Conservation (phyloP, 2,329 filamentous ascomycete species). For the Raffaelea albimanens region DNA sequence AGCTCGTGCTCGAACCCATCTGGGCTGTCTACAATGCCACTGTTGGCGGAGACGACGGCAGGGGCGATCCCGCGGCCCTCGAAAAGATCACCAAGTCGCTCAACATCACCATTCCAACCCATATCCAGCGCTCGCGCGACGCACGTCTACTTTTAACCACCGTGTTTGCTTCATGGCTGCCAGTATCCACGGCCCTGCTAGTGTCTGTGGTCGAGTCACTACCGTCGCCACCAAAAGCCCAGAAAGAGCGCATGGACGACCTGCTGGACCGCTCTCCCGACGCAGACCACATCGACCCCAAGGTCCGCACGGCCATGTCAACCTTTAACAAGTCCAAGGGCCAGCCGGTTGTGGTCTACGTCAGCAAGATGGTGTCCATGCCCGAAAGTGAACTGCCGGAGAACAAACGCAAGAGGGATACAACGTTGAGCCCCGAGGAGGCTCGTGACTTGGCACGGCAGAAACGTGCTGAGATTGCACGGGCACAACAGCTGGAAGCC, state of each 20-base stretch:
- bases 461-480: constrained; percentile 82
- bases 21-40: constrained; percentile 96
- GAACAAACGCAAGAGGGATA: constrained; percentile 59
- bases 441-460: constrained; percentile 77
- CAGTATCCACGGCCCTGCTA: constrained; percentile 81
- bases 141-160: constrained; percentile 74
- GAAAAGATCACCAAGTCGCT: constrained; percentile 95
- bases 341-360: constrained; percentile 82
- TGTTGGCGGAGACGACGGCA: constrained; percentile 69
- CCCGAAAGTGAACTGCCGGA: constrained; percentile 85
- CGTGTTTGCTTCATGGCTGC: constrained; percentile 83
- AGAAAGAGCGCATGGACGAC: constrained; percentile 69
- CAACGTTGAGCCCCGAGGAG: constrained; percentile 77
- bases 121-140: constrained; percentile 76
- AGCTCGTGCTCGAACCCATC: constrained; percentile 87
- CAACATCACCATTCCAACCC: constrained; percentile 72
- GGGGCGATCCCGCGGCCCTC: constrained; percentile 70
- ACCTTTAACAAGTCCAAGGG: constrained; percentile 61
- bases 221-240: constrained; percentile 72
- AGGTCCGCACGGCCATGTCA: constrained; percentile 71
- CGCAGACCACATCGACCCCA: constrained; percentile 55
- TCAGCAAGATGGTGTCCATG: constrained; percentile 97
- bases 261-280: constrained; percentile 76
- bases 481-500: constrained; percentile 53
- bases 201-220: constrained; percentile 92